Base-by-base conservation (phyloP, 768 basidiomycete species). In the Serendipita sp. region DNA sequence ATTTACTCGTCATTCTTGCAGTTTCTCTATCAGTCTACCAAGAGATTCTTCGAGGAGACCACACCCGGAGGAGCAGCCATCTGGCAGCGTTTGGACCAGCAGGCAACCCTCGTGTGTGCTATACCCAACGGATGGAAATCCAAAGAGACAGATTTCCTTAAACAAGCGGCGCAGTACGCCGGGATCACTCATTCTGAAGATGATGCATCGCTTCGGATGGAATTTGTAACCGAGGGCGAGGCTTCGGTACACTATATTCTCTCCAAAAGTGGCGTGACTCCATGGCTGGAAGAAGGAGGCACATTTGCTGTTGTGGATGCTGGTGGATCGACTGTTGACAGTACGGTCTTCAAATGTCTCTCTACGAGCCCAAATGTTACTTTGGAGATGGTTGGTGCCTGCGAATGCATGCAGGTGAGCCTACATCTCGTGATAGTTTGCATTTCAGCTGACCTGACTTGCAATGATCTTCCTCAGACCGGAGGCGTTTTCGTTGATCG, bases 101-200 rank as follows among this genome's bases (percentile, higher is more conserved):
- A 51, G 7, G 68, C 67, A 14, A 67, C 70, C 14, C 68, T 70
- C 30, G 62, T 72, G 3, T 62, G 71, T 3, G 68, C 70, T 0
- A 70, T 71, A 63, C 71, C 71, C 22, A 72, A 72, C 30, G 71
- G 72, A 41, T 72, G 71, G 71, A 72, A 72, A 31, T 70, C 67
- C 13, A 26, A 45, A 2, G 72, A 72, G 1, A 72, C 72, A 31
- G 64, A 67, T 22, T 66, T 71, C n/a, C 70, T 73, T 53, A 69
- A 70, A 7, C 66, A 50, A 0, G 71, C 71, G 1, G 70, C 67
- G 1, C 63, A 65, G 45, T 60, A 63, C 28, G 71, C 72, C 2
- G 68, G 69, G 11, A 50, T 72, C 26, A 24, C 73, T 11, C 65
- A 68, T 7, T 43, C 34, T 17, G 64, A 61, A 3, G 58, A 65